Conservation (phyloP, 768 basidiomycete genomes). For the Auriscalpium microsporum region DNA sequence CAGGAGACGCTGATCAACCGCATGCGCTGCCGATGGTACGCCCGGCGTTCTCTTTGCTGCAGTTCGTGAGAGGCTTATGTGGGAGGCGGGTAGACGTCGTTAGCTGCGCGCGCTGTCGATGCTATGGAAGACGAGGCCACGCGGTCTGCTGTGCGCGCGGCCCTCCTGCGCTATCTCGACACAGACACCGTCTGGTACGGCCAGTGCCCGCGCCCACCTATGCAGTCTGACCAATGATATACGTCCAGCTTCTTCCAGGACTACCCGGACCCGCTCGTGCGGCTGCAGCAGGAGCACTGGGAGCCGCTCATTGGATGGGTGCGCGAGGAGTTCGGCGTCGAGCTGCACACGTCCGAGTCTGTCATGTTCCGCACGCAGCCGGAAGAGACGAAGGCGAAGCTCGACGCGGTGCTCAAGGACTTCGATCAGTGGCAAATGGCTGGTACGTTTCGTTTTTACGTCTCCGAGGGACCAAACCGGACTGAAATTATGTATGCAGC, state of each 20-base stretch:
- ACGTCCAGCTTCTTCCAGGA: conserved; percentile 70
- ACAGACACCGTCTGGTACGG: conserved; percentile 88
- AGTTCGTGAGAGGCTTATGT: neutral
- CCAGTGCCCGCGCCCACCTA: neutral
- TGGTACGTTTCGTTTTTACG: conserved; percentile 40
- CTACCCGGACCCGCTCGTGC: conserved; percentile 64
- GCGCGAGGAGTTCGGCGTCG: conserved; percentile 51
- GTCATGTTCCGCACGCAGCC: conserved; percentile 67
- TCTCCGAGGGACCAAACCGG: neutral
- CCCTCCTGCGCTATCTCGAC: conserved; percentile 78
- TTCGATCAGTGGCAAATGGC: conserved; percentile 86
- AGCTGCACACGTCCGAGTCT: conserved; percentile 63
- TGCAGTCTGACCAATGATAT: neutral
- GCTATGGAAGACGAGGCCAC: conserved; percentile 49
- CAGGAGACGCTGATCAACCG: conserved; percentile 80
- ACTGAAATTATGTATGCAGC: conserved; percentile 36
- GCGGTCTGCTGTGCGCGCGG: conserved; percentile 52
- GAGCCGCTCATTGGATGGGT: conserved; percentile 81
- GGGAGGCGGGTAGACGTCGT: conserved; percentile 58
- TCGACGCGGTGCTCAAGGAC: conserved; percentile 46
- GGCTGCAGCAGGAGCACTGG: conserved; percentile 80
- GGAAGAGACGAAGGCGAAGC: conserved; percentile 50
- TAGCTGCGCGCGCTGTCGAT: conserved; percentile 87
- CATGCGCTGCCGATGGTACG: conserved; percentile 87
- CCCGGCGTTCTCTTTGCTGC: neutral